Evolutionary conservation across 192 early-diverging fungal species (phyloP), one percentile per base, ranked within the genome.

Genomic region (Gryganskiella cystojenkinii): DNA sequence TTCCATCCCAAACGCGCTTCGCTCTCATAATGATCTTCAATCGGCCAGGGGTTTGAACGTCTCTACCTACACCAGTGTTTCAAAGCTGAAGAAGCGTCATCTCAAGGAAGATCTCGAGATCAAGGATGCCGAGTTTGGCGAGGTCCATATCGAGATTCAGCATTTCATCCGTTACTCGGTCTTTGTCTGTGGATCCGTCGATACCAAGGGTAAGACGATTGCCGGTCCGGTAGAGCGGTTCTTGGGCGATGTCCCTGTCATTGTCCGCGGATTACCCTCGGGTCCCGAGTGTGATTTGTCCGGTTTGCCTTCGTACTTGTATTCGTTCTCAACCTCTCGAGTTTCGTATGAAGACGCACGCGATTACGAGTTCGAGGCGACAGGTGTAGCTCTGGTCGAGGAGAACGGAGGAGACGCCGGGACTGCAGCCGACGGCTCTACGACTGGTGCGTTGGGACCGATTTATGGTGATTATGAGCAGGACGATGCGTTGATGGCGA

Each of bases 401-500:
- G 34, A 25, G 3, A 45, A 45, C 17, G 24, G 17, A 15, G 55
- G 33, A 19, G 54, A 19, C 6, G 5, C 56, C 20, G 37, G 27
- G 11, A 52, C 50, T 5, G 52, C 20, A 5, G 52, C 44, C 35
- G 71, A 73, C 30, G 62, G 61, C n/a, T n/a, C n/a, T n/a, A n/a
- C n/a, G 3, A 40, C 55, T n/a, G 52, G 65, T 22, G 19, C 55
- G 3, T 10, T 46, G 1, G 63, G 71, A 3, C 74, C 66, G 11
- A 52, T 78, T 43, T 78, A 78, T 58, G 74, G 74, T 30, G 74
- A 68, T 33, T 78, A 78, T 53, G 74, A 69, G 47, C 55, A 69
- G 17, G 74, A 78, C 17, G 74, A 78, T 42, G 74, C 74, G 19
- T 59, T 78, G 0, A 78, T 78, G 74, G 61, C 74, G 25, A 63